Base-by-base conservation (phyloP, 352 stramenopile genomes). In the Globisporangium ultimum region DNA sequence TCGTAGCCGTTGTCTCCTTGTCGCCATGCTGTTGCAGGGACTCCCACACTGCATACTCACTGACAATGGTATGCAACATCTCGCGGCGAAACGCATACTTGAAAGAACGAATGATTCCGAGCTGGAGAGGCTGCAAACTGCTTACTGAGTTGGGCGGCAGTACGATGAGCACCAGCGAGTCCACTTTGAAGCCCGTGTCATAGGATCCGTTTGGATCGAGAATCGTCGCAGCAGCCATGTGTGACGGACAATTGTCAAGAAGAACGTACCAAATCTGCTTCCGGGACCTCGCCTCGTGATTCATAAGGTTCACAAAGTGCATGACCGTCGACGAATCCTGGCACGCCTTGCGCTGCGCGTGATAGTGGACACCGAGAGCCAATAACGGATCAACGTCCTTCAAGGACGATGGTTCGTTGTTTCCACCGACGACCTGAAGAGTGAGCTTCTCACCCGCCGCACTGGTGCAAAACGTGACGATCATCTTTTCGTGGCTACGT, bases 201-300 rank as follows among this genome's bases (percentile, higher is more conserved):
- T 82, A 77, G 40, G 78, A 87, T 9, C 80, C 82, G 1, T 63
- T 68, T 1, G 80, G 78, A 48, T 89, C 78, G 17, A 89, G 62
- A 24, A 80, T 60, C 32, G 87, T 75, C 14, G 78, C 80, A 11
- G 84, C 80, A 40, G 80, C 76, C 51, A 88, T 64, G 52, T 92
- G 82, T 7, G 76, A 79, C 20, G 80, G 72, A 32, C 72, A 89
- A 20, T 71, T 80, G 48, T 90, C 74, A 56, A 92, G 67, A 17
- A 92, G 66, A 14, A 92, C 62, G 43, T 76, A 90, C 82, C 82
- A 92, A 0, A 84, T 65, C 48, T 92, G 72, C 21, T 84, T 81
- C 22, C 80, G 70, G 4, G 60, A 57, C 40, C 70, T 76, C 32
- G 82, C 82, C 48, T 89, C 74, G 36, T 71, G 57, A 45, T 86